Evolutionary conservation across 441 rosid genomes (phyloP), one percentile per base, ranked within the genome.

Genomic region (Geranium incanum): DNA sequence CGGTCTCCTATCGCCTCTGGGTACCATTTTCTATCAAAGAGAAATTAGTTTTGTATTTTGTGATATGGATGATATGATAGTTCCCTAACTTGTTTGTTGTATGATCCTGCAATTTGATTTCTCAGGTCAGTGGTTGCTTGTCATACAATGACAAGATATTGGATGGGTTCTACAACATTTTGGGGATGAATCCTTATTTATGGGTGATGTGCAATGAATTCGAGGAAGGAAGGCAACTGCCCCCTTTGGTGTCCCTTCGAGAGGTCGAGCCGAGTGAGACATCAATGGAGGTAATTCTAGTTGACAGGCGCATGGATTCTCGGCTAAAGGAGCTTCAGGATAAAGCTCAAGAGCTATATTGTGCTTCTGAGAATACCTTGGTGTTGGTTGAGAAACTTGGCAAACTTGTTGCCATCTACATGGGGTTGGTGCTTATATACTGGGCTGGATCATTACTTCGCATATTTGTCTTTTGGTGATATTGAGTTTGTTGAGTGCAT

Each of bases 151-250:
- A 94, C 81, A 89, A 87, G 74, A 94, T 94, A 69, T 76, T 94
- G 7, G 95, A 94, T 82, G 99, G 99, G 23, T 94, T 94, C 79
- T 92, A 92, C 78, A 86, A 87, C 79, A 92, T 94, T 72, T 69
- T 94, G 81, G 99, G 99, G 64, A 90, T 94, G 94, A 91, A 90
- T 78, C 97, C 97, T 5, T 80, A 88, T 80, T 81, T 94, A 7
- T 94, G 99, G 99, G 72, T 85, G 39, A 92, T 89, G 97, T 91
- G 99, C 88, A 94, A 90, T 72, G 82, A 88, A 48, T 67, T 75
- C 0, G 89, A 87, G 55, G 92, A 90, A 74, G 99, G 94, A 60
- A 81, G 70, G 48, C 82, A 78, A 70, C 68, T 88, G 76, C 99
- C 99, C 12, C 71, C 95, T 67, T 81, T 94, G 75, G 62, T 82